Evolutionary conservation across 202 grass and related monocot species (phyloP).

Genomic region (Hordeum pubiflorum): DNA sequence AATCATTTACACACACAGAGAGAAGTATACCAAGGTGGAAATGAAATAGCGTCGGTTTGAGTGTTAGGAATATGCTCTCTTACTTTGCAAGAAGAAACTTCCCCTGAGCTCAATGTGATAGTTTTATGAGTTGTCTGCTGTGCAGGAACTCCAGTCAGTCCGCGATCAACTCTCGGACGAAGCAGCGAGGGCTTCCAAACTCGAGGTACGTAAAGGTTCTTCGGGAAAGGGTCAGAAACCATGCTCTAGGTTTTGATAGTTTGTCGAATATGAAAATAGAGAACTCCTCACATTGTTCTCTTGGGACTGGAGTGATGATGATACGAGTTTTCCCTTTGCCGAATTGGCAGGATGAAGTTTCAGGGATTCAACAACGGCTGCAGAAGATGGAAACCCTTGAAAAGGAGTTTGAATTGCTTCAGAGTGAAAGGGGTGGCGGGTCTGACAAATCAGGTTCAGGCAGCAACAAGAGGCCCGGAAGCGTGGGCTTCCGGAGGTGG

Average conservation of each 20-base stretch:
- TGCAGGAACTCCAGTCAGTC: slow-evolving; percentile 42
- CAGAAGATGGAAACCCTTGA: slow-evolving; percentile 39
- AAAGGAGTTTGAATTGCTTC: slow-evolving; percentile 36
- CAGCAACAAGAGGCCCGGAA: not conserved
- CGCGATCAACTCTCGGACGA: slow-evolving; percentile 29
- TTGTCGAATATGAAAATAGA: not conserved
- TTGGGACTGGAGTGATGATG: not conserved
- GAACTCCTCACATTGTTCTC: not conserved
- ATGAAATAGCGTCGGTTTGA: not conserved
- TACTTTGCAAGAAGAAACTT: slow-evolving; percentile 1
- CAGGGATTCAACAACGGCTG: slow-evolving; percentile 35
- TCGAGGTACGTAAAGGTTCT: slow-evolving; percentile 35
- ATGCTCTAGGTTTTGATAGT: slow-evolving; percentile 13
- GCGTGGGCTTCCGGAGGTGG: slow-evolving; percentile 37
- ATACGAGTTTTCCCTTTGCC: not conserved
- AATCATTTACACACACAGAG: not conserved
- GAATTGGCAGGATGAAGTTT: slow-evolving; percentile 32
- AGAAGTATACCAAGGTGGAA: not conserved
- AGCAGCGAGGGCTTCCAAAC: slow-evolving; percentile 31
- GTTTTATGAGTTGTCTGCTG: slow-evolving; percentile 8
- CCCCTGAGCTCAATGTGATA: not conserved
- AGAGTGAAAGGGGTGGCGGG: not conserved
- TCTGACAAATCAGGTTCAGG: not conserved
- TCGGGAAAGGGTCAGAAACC: not conserved
- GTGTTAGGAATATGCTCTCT: not conserved